Conservation (phyloP, 2,329 filamentous ascomycete species). For the Pseudogymnoascus sp. region DNA sequence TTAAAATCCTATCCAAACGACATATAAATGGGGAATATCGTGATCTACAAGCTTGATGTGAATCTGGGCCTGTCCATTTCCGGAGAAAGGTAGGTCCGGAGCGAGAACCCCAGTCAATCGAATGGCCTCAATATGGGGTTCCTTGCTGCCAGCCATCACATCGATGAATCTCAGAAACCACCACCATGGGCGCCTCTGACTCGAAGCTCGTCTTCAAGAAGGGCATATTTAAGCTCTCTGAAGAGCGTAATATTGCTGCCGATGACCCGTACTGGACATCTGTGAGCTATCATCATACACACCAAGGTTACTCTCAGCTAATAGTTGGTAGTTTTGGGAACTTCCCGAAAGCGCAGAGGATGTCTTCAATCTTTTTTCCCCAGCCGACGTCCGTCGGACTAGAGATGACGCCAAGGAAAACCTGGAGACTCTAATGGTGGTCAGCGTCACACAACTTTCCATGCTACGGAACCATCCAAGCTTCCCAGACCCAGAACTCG, state of each 20-base stretch:
- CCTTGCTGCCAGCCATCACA: background rate
- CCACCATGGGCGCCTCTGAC: conserved; percentile 86
- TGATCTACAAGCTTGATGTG: conserved; percentile 3
- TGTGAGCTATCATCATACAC: conserved; percentile 43
- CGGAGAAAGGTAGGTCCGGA: conserved; percentile 3
- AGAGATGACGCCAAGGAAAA: conserved; percentile 80
- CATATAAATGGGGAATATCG: conserved; percentile 2
- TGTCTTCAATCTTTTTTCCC: conserved; percentile 91
- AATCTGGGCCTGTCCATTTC: background rate
- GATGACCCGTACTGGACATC: conserved; percentile 91
- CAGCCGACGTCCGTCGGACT: conserved; percentile 78
- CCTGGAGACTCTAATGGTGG: conserved; percentile 79
- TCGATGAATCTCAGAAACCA: conserved; percentile 1
- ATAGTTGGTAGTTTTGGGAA: conserved; percentile 72
- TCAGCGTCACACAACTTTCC: conserved; percentile 74
- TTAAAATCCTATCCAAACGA: background rate
- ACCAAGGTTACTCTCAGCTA: conserved; percentile 5
- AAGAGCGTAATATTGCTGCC: conserved; percentile 76
- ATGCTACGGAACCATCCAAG: conserved; percentile 80
- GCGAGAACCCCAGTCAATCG: conserved; percentile 2
- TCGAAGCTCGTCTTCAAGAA: conserved; percentile 99
- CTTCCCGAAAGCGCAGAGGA: conserved; percentile 92
- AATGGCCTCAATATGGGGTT: conserved; percentile 4
- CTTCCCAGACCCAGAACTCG: conserved; percentile 79
- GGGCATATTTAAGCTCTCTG: conserved; percentile 93